A percentile compares a stretch with the other conserved stretches of the same genome.
These are phyloP conservation scores for Aspergillus steynii DNA, from an alignment of 495 filamentous ascomycete genomes.

Conservation along the genomic window DNA sequence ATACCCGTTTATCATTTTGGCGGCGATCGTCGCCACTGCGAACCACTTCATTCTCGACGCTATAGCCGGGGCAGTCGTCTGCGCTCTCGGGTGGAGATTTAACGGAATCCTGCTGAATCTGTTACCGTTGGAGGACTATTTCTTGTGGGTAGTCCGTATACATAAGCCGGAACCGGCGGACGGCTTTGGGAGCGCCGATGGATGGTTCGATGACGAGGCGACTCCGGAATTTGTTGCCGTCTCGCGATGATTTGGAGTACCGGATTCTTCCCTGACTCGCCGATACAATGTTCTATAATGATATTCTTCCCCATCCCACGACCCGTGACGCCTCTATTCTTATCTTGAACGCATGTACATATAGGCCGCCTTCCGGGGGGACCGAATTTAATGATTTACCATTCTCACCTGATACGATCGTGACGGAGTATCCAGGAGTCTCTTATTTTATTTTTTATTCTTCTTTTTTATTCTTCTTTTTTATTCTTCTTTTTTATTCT, in stretches of 20 bases:
- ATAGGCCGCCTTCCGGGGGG: neutral
- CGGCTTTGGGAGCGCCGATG: conserved; percentile 15
- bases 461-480: neutral
- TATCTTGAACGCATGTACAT: neutral
- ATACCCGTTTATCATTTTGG: conserved; percentile 65
- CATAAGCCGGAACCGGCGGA: conserved; percentile 55
- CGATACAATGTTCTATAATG: neutral
- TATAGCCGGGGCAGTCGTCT: conserved; percentile 62
- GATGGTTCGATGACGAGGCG: conserved; percentile 24
- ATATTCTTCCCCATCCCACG: neutral
- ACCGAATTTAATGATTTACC: neutral
- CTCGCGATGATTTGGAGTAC: conserved; percentile 5
- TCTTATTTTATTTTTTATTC: neutral
- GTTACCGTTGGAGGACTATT: conserved; percentile 63
- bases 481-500: too few species aligned
- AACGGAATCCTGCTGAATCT: conserved; percentile 62
- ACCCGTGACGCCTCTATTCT: neutral
- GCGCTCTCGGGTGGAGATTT: conserved; percentile 55
- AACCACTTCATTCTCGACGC: conserved; percentile 77
- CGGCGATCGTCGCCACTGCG: conserved; percentile 69
- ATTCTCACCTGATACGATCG: neutral
- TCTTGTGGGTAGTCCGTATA: conserved; percentile 61
- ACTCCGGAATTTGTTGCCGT: conserved; percentile 15
- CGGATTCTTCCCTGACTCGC: too few species aligned
- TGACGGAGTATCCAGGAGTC: neutral